Base-by-base conservation (phyloP, 305 asterid species). In the Solanum hybrid region DNA sequence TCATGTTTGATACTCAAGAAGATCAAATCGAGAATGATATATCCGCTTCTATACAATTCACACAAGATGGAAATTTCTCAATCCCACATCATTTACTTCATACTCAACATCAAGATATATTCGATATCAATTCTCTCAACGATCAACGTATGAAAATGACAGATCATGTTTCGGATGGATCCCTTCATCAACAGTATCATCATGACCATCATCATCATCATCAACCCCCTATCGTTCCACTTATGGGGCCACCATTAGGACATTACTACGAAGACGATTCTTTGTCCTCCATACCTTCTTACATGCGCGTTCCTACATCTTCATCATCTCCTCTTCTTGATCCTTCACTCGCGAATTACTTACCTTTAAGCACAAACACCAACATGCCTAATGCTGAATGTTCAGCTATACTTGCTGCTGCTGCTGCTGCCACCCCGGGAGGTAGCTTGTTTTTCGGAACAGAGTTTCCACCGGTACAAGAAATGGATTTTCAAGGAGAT, bases 401-500 rank as follows among this genome's bases (percentile, higher is more conserved):
- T 88, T 91, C 96, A 0, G 61, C 94, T 0, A 95, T 95, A 16
- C 88, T 84, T 51, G 75, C 88, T 84, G 89, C 94, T 0, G 96
- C 93, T 51, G 75, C 87, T 84, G 89, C 93, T 0, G 96, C 93
- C 22, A 89, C 93, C 29, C n/a, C 91, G 2, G 95, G 95, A 6
- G 90, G 91, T 26, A 86, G 94, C 77, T 91, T 95, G 92, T 92
- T 93, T 86, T 71, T 94, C 61, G 94, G 95, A 22, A 77, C 79
- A 18, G 97, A 93, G 39, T 69, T 95, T 33, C 90, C 92, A 8
- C 91, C 94, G 64, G 88, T 84, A 84, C 97, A 95, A 88, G 98
- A 97, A 22, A 80, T 95, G 86, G 99, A 97, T 2, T 95, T 92
- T 90, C 97, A 95, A 88, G 97, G 95, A 14, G 98, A 97, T 37